phyloP scores from a whole-genome alignment of 768 basidiomycete species.

The Hygrophoropsis aurantiaca region DNA sequence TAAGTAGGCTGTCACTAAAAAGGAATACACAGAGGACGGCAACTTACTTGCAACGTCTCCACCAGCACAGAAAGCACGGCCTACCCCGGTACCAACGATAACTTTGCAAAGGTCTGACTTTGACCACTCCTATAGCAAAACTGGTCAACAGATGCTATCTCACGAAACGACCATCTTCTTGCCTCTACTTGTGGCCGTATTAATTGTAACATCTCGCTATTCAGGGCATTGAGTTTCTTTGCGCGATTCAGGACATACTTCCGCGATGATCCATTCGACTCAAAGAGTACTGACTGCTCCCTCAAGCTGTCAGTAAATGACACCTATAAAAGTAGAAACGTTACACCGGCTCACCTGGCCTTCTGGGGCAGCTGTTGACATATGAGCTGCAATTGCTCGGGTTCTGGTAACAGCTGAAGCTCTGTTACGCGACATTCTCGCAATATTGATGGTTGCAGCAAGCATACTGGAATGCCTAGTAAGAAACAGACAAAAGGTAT shows the following conservation, averaged over 20 bases:
- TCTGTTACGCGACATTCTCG: constrained; percentile 29
- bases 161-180: constrained; percentile 15
- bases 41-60: constrained; percentile 88
- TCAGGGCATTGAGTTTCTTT: constrained; percentile 78
- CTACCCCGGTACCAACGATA: constrained; percentile 70
- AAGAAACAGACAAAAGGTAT: not conserved
- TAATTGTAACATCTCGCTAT: constrained; percentile 71
- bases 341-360: constrained; percentile 22
- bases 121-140: constrained; percentile 63
- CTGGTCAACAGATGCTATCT: constrained; percentile 8
- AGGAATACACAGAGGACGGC: constrained; percentile 3
- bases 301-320: constrained; percentile 11
- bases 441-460: constrained; percentile 16
- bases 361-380: constrained; percentile 25
- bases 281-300: constrained; percentile 59
- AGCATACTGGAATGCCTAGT: constrained; percentile 27
- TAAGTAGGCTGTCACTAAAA: constrained; percentile 25
- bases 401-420: constrained; percentile 26
- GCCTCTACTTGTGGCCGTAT: constrained; percentile 80
- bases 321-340: not conserved
- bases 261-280: constrained; percentile 61
- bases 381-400: constrained; percentile 33
- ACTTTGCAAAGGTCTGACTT: constrained; percentile 67
- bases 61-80: constrained; percentile 88
- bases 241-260: constrained; percentile 81